Evolutionary conservation across 306 rosid genomes (phyloP), one percentile per base, ranked within the genome.

Genomic region (Castanea crenata): DNA sequence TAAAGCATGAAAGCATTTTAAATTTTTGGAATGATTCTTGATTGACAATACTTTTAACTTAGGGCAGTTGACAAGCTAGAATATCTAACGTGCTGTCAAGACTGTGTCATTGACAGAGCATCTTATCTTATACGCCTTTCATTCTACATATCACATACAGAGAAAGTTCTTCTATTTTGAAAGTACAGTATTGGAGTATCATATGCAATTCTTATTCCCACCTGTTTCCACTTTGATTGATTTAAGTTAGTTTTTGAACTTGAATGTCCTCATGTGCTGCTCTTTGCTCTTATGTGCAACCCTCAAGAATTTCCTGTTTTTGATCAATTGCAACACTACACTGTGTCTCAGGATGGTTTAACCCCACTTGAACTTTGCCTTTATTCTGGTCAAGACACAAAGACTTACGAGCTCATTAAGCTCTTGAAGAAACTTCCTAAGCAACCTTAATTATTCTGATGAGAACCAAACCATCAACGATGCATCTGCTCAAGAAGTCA

Each of bases 361-460:
- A 88, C 96, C 73, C 93, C 99, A 14, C 90, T 95, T 27, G 97
- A 89, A 16, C 88, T 95, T 56, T 95, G 99, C 85, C 98, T 95
- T 55, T 81, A 83, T 87, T 85, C 83, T 64, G 99, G 96, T 29
- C 93, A 56, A 74, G 87, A 86, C 79, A 56, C 77, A 15, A 84
- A 89, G 82, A 95, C 94, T 58, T 91, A 88, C 5, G 96, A 93
- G 91, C 88, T 95, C 72, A 83, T 93, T 76, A 93, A 89, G 90
- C 78, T 91, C 83, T 85, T 95, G 86, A 95, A 95, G 83, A 87
- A 57, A 75, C 84, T 89, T 85, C 97, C 83, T 9, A 83, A 76
- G 58, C 78, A 78, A 55, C 65, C 74, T 64, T 69, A 51, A 54
- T 6, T 34, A 46, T 23, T 13, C 59, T 13, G 25, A 25, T 38